phyloP scores from a whole-genome alignment of 495 filamentous ascomycete species.

The Aspergillus diversus region DNA sequence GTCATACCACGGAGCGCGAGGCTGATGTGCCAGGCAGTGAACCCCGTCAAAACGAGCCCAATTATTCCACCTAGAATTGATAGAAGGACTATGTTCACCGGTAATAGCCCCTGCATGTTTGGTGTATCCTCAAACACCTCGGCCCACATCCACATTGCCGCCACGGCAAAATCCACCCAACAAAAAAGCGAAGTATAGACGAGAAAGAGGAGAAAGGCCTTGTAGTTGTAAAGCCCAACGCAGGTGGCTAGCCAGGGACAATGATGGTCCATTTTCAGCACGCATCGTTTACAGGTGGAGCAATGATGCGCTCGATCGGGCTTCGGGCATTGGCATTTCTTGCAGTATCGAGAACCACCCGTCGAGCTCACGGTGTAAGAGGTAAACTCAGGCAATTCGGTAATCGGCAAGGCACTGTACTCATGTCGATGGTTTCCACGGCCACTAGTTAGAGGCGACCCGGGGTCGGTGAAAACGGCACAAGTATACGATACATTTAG shows the following conservation, averaged over 20 bases:
- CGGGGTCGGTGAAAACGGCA: slow-evolving; percentile 91
- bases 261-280: slow-evolving; percentile 99
- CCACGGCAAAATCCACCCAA: slow-evolving; percentile 74
- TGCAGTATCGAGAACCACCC: slow-evolving; percentile 86
- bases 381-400: slow-evolving; percentile 62
- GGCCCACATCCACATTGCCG: slow-evolving; percentile 75
- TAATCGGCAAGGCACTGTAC: slow-evolving; percentile 67
- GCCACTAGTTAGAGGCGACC: slow-evolving; percentile 57
- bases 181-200: slow-evolving; percentile 90
- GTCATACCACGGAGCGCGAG: slow-evolving; percentile 79
- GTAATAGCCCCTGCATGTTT: slow-evolving; percentile 70
- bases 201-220: slow-evolving; percentile 90
- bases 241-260: slow-evolving; percentile 98
- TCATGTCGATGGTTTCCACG: slow-evolving; percentile 40
- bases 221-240: slow-evolving; percentile 92
- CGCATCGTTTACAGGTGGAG: slow-evolving; percentile 87
- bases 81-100: slow-evolving; percentile 88
- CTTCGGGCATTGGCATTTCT: slow-evolving; percentile 93
- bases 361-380: slow-evolving; percentile 88
- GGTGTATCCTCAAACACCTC: slow-evolving; percentile 71
- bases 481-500: slow-evolving; percentile 86
- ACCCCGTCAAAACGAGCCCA: slow-evolving; percentile 82
- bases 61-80: slow-evolving; percentile 89
- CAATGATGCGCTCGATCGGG: slow-evolving; percentile 97
- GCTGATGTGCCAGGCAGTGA: slow-evolving; percentile 91